Percentiles rank a stretch among this genome's conserved stretches.
Conservation (phyloP, 495 filamentous ascomycete species). For the Aeminium ludgeri region DNA sequence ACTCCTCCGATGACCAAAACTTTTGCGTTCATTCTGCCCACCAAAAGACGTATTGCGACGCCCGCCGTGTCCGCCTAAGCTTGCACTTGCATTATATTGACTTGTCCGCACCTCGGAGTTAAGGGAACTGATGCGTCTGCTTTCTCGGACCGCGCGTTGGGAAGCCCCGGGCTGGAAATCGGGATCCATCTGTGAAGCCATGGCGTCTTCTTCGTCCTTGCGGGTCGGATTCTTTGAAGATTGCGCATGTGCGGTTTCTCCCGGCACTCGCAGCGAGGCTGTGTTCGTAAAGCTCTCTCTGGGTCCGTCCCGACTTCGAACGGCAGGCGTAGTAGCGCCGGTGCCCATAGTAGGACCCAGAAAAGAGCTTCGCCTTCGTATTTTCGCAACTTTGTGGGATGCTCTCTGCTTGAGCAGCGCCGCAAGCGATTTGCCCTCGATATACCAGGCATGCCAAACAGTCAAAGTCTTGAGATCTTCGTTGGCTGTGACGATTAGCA, state of each 20-base stretch:
- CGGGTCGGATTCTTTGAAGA: constrained; percentile 9
- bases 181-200: constrained; percentile 59
- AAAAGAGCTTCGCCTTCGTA: constrained; percentile 69
- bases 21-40: constrained; percentile 37
- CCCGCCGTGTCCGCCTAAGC: constrained; percentile 31
- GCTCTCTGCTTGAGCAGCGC: constrained; percentile 33
- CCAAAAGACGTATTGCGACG: constrained; percentile 59
- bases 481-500: constrained; percentile 71
- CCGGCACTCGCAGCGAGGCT: constrained; percentile 13
- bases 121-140: constrained; percentile 78
- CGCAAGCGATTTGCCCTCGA: constrained; percentile 38
- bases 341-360: constrained; percentile 51
- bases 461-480: constrained; percentile 52
- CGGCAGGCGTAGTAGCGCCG: constrained; percentile 63
- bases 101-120: constrained; percentile 67
- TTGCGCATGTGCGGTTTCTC: neutral
- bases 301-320: constrained; percentile 28
- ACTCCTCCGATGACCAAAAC: constrained; percentile 21
- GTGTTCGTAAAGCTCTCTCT: constrained; percentile 42
- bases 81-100: constrained; percentile 10
- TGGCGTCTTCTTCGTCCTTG: constrained; percentile 34
- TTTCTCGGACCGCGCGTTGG: constrained; percentile 52
- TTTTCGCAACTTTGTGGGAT: constrained; percentile 38
- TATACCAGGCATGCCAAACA: constrained; percentile 60
- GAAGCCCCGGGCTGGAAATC: constrained; percentile 45